Base-by-base conservation (phyloP, 495 filamentous ascomycete genomes). In the Chaetomium cochliodes region DNA sequence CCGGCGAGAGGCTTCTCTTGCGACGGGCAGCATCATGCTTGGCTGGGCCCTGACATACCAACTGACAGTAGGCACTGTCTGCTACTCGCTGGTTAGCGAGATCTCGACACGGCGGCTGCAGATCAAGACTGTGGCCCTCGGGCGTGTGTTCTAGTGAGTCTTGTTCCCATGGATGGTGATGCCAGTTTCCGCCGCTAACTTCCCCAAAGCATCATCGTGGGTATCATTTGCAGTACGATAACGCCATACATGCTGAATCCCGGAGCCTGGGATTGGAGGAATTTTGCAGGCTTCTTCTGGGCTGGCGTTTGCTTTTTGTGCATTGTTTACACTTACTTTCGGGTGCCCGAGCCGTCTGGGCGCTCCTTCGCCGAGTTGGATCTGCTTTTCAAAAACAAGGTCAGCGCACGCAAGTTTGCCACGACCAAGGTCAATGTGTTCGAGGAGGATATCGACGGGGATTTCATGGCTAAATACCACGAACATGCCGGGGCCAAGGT, bases 251-350 rank as follows among this genome's bases (percentile, higher is more conserved):
- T 90, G 88, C 75, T 92, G 41, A 92, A 91, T 76, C 87, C 88
- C 0, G 77, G 74, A 0, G 88, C 85, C 0, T 92, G 90, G 89
- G 71, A 90, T 74, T 93, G 88, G 89, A 78, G 82, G 53, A 90
- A 89, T 66, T 90, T 84, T 63, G 81, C 88, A n/a, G 89, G 88
- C n/a, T 91, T 93, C 75, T 91, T 92, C 80, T 93, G 88, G 88
- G 79, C 83, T 11, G 88, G 86, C 0, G 85, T 86, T 57, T 90
- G 88, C 73, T 90, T 90, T 77, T 72, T 85, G 42, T 91, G 88
- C 74, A 84, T 91, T 60, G 74, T 91, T 5, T 92, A 90, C 73
- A 84, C 84, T 0, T 92, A 85, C 75, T 91, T 91, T 81, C 84
- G 90, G 8, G 82, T 92, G 1, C 90, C 90, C 0, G 90, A 92